Conservation (phyloP, 2,329 filamentous ascomycete species). For the Trichothecium roseum region DNA sequence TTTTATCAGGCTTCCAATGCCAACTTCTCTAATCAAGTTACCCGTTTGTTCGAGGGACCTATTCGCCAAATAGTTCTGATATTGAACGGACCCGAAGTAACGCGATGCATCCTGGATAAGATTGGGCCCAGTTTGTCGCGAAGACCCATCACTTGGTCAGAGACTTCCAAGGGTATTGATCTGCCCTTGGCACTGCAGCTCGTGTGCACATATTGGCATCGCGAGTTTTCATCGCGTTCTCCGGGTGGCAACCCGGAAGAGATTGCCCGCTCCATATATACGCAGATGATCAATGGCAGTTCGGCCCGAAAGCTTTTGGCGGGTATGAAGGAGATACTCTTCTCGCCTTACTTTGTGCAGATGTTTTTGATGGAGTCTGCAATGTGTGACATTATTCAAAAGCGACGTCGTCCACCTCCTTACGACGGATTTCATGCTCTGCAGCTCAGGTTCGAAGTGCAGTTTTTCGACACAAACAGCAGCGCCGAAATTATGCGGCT, state of each 20-base stretch:
- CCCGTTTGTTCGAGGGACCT: slow-evolving; percentile 23
- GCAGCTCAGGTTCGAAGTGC: slow-evolving; percentile 23
- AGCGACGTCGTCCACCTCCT: slow-evolving; percentile 17
- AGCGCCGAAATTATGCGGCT: slow-evolving; percentile 6
- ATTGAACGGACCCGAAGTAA: slow-evolving; percentile 23
- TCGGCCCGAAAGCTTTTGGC: slow-evolving; percentile 18
- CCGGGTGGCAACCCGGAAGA: slow-evolving; percentile 10
- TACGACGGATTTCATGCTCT: slow-evolving; percentile 22
- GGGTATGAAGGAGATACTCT: slow-evolving; percentile 16
- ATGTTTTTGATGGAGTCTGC: slow-evolving; percentile 26
- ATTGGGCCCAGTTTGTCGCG: slow-evolving; percentile 23
- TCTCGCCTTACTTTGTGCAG: slow-evolving; percentile 24
- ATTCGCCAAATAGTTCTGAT: slow-evolving; percentile 25
- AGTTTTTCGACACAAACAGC: slow-evolving; percentile 9
- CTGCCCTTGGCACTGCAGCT: slow-evolving; percentile 22
- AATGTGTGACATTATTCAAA: slow-evolving; percentile 23
- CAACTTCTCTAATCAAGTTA: slow-evolving; percentile 18
- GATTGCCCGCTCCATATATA: slow-evolving; percentile 5
- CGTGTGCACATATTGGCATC: slow-evolving; percentile 23
- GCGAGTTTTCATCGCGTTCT: slow-evolving; percentile 21
- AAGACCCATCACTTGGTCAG: slow-evolving; percentile 19
- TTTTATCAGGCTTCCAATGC: slow-evolving; percentile 19
- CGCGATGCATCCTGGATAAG: slow-evolving; percentile 21
- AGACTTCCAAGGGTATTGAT: slow-evolving; percentile 19
- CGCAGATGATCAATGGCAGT: slow-evolving; percentile 8